Conservation (phyloP, 306 rosid species). For the Quercus gilva region DNA sequence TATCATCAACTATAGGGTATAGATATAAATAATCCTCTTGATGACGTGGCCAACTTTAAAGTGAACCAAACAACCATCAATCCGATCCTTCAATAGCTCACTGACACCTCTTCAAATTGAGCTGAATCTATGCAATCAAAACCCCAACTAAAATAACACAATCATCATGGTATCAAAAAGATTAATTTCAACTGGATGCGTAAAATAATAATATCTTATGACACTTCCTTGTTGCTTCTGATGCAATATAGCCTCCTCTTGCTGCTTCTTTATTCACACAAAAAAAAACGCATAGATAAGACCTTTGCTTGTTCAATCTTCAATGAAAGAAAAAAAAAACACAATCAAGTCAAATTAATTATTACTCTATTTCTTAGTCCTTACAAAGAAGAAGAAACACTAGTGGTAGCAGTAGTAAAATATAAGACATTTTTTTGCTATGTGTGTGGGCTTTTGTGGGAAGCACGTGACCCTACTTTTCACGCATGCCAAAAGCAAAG, state of each 20-base stretch:
- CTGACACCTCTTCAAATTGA: neutral
- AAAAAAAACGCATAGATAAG: neutral
- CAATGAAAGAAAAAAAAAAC: neutral
- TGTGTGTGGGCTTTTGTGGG: constrained; percentile 29
- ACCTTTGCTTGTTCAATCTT: neutral
- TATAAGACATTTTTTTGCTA: neutral
- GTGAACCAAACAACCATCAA: too few species aligned
- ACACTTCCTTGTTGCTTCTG: constrained; percentile 35
- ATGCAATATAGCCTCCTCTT: constrained; percentile 30
- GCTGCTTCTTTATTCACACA: too few species aligned
- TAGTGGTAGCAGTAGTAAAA: neutral
- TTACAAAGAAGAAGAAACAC: neutral
- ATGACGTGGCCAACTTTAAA: neutral
- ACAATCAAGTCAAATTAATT: neutral
- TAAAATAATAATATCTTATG: constrained; percentile 18
- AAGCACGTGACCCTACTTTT: constrained; percentile 80
- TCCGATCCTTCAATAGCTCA: neutral
- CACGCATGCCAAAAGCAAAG: constrained; percentile 79
- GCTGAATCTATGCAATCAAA: neutral
- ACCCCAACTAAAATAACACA: neutral
- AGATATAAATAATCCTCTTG: neutral
- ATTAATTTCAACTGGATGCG: constrained; percentile 46
- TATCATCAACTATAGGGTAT: too few species aligned
- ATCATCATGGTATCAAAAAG: constrained; percentile 53
- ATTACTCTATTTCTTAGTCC: neutral